A percentile compares a stretch with the other conserved stretches of the same genome.
Evolutionary conservation across 768 basidiomycete species (phyloP).

Genomic region (Pisolithus tinctorius): DNA sequence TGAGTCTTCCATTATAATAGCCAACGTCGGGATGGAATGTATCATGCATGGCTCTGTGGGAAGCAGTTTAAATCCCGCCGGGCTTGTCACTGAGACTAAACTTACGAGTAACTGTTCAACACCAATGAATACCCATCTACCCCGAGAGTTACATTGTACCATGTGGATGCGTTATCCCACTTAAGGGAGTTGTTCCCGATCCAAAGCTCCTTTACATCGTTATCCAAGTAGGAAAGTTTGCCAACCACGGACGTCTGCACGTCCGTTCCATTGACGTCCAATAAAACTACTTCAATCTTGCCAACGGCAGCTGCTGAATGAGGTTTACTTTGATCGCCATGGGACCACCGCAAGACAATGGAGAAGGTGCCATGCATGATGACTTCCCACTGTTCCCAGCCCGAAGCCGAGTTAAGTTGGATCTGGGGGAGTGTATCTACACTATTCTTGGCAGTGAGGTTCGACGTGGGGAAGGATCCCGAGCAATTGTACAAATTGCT

Average conservation of each 20-base stretch:
- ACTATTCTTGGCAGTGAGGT: slow-evolving; percentile 8
- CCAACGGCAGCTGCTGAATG: neutral
- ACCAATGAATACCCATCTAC: slow-evolving; percentile 5
- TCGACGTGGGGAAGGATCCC: slow-evolving; percentile 5
- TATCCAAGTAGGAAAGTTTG: neutral
- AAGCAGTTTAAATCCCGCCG: neutral
- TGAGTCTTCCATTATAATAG: slow-evolving; percentile 9
- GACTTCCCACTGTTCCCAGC: slow-evolving; percentile 14
- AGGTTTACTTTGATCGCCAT: slow-evolving; percentile 5
- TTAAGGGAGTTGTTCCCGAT: slow-evolving; percentile 7
- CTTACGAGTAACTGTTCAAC: slow-evolving; percentile 10
- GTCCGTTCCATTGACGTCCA: slow-evolving; percentile 4
- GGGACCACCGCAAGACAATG: slow-evolving; percentile 9
- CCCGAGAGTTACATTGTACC: slow-evolving; percentile 10
- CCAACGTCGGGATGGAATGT: slow-evolving; percentile 11
- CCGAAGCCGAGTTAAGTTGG: neutral
- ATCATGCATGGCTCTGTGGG: slow-evolving; percentile 5
- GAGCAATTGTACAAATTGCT: slow-evolving; percentile 13
- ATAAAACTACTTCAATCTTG: slow-evolving; percentile 6
- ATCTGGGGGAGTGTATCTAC: slow-evolving; percentile 14
- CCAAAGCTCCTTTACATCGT: slow-evolving; percentile 1
- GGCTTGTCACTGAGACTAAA: neutral
- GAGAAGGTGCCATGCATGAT: slow-evolving; percentile 9
- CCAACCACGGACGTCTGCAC: neutral
- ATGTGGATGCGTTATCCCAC: slow-evolving; percentile 7